phyloP scores from a whole-genome alignment of 139 green algal genomes.

The Zygnema circumcarinatum region DNA sequence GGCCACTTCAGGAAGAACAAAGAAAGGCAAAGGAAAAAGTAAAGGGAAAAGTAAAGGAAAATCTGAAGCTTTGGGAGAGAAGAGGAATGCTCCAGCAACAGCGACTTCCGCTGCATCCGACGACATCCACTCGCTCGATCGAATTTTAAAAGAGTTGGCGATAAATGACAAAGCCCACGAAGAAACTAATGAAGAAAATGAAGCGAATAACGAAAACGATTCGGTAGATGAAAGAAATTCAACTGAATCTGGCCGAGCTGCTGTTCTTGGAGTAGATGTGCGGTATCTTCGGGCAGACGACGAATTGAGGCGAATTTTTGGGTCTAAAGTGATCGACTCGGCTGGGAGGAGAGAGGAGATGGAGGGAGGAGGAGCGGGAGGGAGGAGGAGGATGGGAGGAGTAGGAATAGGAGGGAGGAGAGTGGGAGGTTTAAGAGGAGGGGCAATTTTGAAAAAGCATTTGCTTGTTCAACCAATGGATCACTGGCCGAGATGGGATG shows the following conservation, averaged over 20 bases:
- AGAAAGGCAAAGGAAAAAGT: slow-evolving; percentile 1
- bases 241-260: slow-evolving; percentile 65
- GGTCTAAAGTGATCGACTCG: slow-evolving; percentile 70
- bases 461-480: slow-evolving; percentile 41
- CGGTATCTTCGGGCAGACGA: slow-evolving; percentile 72
- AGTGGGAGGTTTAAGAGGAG: too few relatives aligned
- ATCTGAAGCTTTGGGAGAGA: background rate
- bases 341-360: slow-evolving; percentile 23
- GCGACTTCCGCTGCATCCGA: background rate
- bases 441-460: slow-evolving; percentile 14
- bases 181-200: slow-evolving; percentile 13
- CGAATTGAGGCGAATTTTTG: slow-evolving; percentile 86
- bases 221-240: slow-evolving; percentile 66
- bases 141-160: slow-evolving; percentile 28
- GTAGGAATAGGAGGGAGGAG: background rate
- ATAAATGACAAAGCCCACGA: background rate
- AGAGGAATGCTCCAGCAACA: background rate
- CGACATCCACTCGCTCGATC: background rate
- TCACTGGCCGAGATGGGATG: slow-evolving; percentile 43
- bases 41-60: slow-evolving; percentile 17
- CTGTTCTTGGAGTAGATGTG: slow-evolving; percentile 74
- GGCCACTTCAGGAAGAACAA: background rate
- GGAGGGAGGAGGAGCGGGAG: background rate
- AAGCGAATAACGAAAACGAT: background rate
- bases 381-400: background rate